These are phyloP conservation scores for Senna siamea DNA, from an alignment of 306 rosid species.

Conservation along the genomic window DNA sequence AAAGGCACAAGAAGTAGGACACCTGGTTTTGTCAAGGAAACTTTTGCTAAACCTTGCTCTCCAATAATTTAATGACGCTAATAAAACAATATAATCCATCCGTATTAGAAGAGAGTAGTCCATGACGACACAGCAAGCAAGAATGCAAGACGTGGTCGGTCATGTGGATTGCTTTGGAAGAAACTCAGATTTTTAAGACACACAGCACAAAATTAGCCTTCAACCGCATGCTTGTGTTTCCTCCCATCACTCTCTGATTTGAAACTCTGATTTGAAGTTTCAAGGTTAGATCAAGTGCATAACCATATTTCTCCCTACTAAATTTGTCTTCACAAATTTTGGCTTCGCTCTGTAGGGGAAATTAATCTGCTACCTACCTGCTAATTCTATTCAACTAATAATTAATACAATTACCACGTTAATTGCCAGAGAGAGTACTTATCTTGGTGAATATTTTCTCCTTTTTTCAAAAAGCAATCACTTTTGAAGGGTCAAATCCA, in stretches of 20 bases:
- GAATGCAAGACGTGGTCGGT: conserved; percentile 39
- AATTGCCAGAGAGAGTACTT: too few species aligned
- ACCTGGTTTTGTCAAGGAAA: conserved; percentile 31
- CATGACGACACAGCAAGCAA: background rate
- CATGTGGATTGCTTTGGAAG: conserved; percentile 57
- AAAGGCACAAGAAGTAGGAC: conserved; percentile 42
- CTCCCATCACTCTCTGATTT: conserved; percentile 45
- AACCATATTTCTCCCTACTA: background rate
- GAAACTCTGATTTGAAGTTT: conserved; percentile 44
- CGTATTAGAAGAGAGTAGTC: background rate
- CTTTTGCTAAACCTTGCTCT: background rate
- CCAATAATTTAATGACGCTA: too few species aligned
- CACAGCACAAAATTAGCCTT: conserved; percentile 34
- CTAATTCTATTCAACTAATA: too few species aligned
- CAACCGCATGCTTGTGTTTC: conserved; percentile 49
- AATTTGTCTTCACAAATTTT: background rate
- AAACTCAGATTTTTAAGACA: conserved; percentile 33
- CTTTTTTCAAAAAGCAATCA: conserved; percentile 40
- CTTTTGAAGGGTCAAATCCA: conserved; percentile 33
- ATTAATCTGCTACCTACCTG: too few species aligned
- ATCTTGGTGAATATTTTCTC: too few species aligned
- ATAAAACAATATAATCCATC: conserved; percentile 33
- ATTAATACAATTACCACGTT: too few species aligned
- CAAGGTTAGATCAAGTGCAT: background rate
- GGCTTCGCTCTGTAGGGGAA: background rate